These are phyloP conservation scores for Malus orientalis DNA, from an alignment of 306 rosid genomes.

Conservation along the genomic window DNA sequence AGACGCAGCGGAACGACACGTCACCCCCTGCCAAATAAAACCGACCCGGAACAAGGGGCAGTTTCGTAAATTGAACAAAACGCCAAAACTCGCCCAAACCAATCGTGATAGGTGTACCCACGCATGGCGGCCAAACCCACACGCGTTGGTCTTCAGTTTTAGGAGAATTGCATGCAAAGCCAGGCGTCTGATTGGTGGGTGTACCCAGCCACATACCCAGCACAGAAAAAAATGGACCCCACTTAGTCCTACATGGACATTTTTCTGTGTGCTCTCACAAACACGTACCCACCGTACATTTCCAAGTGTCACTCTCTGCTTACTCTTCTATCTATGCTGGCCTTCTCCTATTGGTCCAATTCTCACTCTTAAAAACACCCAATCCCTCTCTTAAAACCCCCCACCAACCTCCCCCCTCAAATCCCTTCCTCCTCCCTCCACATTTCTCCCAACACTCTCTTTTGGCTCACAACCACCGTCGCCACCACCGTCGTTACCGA, in stretches of 20 bases:
- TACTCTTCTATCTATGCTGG: constrained; percentile 44
- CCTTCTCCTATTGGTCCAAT: constrained; percentile 37
- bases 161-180: background rate
- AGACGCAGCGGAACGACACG: constrained; percentile 4
- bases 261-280: constrained; percentile 15
- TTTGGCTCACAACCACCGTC: background rate
- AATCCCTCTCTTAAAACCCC: background rate
- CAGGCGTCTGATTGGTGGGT: constrained; percentile 30
- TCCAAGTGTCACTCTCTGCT: constrained; percentile 62
- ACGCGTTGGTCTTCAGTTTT: constrained; percentile 25
- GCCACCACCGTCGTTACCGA: background rate
- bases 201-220: background rate
- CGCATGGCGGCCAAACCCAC: constrained; percentile 58
- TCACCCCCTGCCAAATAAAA: constrained; percentile 29
- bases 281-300: constrained; percentile 70
- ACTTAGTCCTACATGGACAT: constrained; percentile 28
- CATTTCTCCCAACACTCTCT: background rate
- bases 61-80: background rate
- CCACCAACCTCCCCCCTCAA: background rate
- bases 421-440: background rate
- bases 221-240: constrained; percentile 37
- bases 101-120: constrained; percentile 67
- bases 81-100: constrained; percentile 31
- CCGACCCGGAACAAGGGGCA: constrained; percentile 27
- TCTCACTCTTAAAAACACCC: constrained; percentile 1